Evolutionary conservation across 2,329 filamentous ascomycete species (phyloP).

Genomic region (Zasmidium cellare): DNA sequence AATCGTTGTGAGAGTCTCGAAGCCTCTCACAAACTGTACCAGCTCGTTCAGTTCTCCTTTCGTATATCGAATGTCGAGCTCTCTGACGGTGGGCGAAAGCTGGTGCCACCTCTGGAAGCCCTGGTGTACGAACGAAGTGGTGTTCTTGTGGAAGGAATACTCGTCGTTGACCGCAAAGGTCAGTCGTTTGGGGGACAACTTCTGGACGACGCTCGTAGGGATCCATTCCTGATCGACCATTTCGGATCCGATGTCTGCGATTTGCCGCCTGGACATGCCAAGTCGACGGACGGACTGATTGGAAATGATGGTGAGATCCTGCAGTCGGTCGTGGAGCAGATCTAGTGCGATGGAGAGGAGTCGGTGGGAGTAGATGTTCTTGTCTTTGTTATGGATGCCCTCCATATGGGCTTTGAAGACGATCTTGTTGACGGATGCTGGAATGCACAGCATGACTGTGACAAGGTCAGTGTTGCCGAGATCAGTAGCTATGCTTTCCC

Average conservation of each 20-base stretch:
- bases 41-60: neutral
- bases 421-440: constrained; percentile 1
- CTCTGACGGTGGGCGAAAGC: neutral
- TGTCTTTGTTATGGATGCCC: neutral
- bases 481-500: no score
- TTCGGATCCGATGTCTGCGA: neutral
- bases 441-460: constrained; percentile 16
- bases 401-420: constrained; percentile 5
- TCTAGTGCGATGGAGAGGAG: constrained; percentile 3
- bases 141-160: neutral
- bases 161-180: constrained; percentile 10
- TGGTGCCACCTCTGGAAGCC: neutral
- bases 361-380: constrained; percentile 7
- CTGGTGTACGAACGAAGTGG: neutral
- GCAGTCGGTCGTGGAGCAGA: constrained; percentile 4
- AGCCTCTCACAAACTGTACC: neutral
- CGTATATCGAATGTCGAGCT: constrained; percentile 1
- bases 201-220: neutral
- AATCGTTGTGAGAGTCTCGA: neutral
- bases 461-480: neutral
- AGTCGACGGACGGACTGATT: neutral
- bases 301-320: constrained; percentile 7
- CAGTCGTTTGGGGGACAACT: constrained; percentile 1
- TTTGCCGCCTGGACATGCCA: neutral
- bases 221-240: neutral